Conservation (phyloP, 2,329 filamentous ascomycete species). For the Hypoxylon sp. region DNA sequence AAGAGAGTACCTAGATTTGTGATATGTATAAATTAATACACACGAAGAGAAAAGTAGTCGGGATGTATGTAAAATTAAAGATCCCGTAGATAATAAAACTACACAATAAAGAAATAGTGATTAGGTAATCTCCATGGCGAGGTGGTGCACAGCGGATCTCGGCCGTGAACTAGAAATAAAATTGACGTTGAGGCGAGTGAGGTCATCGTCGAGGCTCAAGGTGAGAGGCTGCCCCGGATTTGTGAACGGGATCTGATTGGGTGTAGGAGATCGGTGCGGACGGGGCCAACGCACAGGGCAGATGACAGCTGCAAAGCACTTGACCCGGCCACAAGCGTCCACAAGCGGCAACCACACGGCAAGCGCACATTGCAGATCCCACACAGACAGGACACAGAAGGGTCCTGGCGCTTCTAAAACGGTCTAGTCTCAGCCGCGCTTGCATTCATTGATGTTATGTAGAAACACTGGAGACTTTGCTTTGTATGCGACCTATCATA, state of each 20-base stretch:
- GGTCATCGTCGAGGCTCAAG: conserved; percentile 34
- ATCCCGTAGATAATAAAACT: neutral
- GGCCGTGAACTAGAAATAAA: neutral
- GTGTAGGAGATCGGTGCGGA: neutral
- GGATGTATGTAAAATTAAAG: conserved; percentile 10
- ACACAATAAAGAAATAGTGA: conserved; percentile 1
- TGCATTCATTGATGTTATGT: conserved; percentile 1
- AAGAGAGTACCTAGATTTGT: neutral
- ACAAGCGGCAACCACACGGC: conserved; percentile 10
- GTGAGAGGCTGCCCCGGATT: conserved; percentile 40
- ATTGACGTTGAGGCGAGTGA: conserved; percentile 17
- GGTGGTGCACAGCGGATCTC: neutral
- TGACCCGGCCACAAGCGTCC: conserved; percentile 33
- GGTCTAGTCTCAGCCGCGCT: conserved; percentile 37
- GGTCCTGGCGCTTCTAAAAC: conserved; percentile 35
- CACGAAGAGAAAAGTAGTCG: neutral
- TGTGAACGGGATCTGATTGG: conserved; percentile 22
- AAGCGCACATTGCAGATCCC: conserved; percentile 30
- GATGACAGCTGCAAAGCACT: conserved; percentile 36
- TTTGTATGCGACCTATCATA: conserved; percentile 14
- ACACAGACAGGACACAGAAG: conserved; percentile 36
- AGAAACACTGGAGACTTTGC: conserved; percentile 2
- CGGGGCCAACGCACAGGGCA: conserved; percentile 34
- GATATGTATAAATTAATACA: neutral
- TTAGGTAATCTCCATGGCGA: neutral